Base-by-base conservation (phyloP, 202 grass and related monocot genomes). In the Hordeum pubiflorum region DNA sequence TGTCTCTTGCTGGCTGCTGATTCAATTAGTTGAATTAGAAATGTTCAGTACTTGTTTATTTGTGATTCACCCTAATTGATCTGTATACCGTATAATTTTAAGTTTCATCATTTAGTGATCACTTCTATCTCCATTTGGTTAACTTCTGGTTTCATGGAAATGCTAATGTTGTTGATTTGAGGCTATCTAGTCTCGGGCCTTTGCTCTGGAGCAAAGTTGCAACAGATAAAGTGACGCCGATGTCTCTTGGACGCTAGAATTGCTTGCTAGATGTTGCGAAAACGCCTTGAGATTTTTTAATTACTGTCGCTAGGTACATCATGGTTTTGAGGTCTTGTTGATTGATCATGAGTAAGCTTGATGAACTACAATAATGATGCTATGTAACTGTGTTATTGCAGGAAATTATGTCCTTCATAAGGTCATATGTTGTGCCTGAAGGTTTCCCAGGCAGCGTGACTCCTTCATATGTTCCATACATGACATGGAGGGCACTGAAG, bases 401-500 rank as follows among this genome's bases (percentile, higher is more conserved):
- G 96, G 96, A 98, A 78, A 81, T 98, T 43, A 87, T 95, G 79
- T 88, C 92, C 58, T 98, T 98, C 71, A 79, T 98, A 81, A 89
- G 92, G 58, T 98, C 92, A 64, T 98, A 94, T 81, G 96, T 98
- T 66, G 92, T 98, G 13, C 96, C 96, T 4, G 96, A 98, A 90
- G 96, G 92, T 61, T 98, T 98, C 80, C 96, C 96, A 58, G 74
- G 93, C 48, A 93, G 92, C 76, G 96, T 98, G 58, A 91, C 90
- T 69, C 96, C 96, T 73, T 98, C 96, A 66, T 98, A 94, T 88
- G 96, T 98, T 58, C 96, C 96, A 82, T 98, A 98, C 88, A 95
- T 98, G 96, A 84, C 86, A 54, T 98, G 95, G 95, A 92, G 95
- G 84, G 95, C 95, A 86, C 68, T 98, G 68, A 98, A 98, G 95